A percentile compares a stretch with the other conserved stretches of the same genome.
phyloP scores from a whole-genome alignment of 2,329 filamentous ascomycete genomes.

The Xylaria sp. region DNA sequence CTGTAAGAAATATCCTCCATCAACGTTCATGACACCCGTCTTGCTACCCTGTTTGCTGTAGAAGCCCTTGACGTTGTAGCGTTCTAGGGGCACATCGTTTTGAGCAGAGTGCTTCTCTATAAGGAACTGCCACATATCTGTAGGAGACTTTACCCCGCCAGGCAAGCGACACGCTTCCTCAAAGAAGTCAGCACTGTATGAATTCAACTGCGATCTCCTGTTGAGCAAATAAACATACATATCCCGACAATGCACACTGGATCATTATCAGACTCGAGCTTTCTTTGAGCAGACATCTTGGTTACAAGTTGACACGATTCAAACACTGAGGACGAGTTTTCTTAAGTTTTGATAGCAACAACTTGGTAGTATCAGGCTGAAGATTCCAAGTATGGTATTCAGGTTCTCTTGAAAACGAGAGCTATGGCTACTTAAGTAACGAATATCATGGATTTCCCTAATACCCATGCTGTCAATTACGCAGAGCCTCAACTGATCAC shows the following conservation, averaged over 20 bases:
- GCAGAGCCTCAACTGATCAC: no score
- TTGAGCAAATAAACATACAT: background rate
- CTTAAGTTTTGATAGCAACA: background rate
- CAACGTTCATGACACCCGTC: conserved; percentile 7
- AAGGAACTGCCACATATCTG: conserved; percentile 35
- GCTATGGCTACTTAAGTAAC: no score
- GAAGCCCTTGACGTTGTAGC: conserved; percentile 37
- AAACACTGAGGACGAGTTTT: background rate
- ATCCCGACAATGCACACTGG: background rate
- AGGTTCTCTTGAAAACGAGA: no score
- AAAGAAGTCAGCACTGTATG: background rate
- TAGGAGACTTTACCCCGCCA: conserved; percentile 21
- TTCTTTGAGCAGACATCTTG: background rate
- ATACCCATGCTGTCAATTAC: no score
- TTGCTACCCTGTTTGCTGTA: conserved; percentile 28
- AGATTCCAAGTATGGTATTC: no score
- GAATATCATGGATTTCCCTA: no score
- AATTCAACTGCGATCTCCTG: background rate
- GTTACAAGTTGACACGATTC: background rate
- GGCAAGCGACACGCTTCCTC: conserved; percentile 35
- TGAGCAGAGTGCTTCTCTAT: conserved; percentile 27
- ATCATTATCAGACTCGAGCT: background rate
- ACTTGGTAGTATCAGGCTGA: no score
- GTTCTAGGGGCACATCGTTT: conserved; percentile 5
- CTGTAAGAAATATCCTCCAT: conserved; percentile 45